A percentile compares a stretch with the other conserved stretches of the same genome.
phyloP scores from a whole-genome alignment of 345 rosid genomes.

The Gossypium herbaceum region DNA sequence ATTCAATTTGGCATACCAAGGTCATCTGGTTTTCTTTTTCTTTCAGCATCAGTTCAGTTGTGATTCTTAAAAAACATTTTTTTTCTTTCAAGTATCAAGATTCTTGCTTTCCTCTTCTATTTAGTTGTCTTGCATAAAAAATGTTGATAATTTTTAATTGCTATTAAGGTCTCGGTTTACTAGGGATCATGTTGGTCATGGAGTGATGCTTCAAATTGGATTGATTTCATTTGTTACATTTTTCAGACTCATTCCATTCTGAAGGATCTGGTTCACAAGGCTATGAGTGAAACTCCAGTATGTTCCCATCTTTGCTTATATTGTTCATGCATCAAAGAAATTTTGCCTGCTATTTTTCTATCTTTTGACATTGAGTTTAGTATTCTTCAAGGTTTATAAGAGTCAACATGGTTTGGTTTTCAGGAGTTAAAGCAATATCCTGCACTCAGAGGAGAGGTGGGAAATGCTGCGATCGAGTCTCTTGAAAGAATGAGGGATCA shows the following conservation, averaged over 20 bases:
- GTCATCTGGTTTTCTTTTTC: background rate
- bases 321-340: background rate
- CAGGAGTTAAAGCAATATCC: constrained; percentile 99
- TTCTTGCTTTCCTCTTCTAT: background rate
- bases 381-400: constrained; percentile 6
- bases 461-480: constrained; percentile 85
- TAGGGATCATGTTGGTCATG: too few species aligned
- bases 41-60: background rate
- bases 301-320: constrained; percentile 26
- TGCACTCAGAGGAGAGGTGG: constrained; percentile 84
- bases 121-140: background rate
- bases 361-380: background rate
- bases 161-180: background rate
- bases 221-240: constrained; percentile 16
- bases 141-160: background rate
- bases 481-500: constrained; percentile 87
- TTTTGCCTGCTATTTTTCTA: background rate
- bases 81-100: background rate
- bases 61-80: background rate
- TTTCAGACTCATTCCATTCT: constrained; percentile 79
- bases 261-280: constrained; percentile 97
- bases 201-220: background rate
- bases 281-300: constrained; percentile 83
- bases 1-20: constrained; percentile 1
- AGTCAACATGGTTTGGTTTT: constrained; percentile 18